A percentile compares a stretch with the other conserved stretches of the same genome.
Evolutionary conservation across 805 yeast genomes (phyloP).

Genomic region (Kregervanrija fluxuum): DNA sequence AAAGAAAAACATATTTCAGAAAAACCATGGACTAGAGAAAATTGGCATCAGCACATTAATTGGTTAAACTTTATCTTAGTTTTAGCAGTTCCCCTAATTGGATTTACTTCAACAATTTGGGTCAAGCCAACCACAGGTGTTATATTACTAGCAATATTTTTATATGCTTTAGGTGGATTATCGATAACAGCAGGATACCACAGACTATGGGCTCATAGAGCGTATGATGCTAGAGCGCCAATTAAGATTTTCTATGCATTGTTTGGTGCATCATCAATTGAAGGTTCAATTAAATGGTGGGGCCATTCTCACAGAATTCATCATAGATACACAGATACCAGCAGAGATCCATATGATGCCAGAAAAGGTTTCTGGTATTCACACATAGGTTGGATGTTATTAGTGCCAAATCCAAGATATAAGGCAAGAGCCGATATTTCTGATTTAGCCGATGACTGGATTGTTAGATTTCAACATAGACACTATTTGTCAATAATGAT

Average conservation of each 20-base stretch:
- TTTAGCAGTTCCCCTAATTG: slow-evolving; percentile 50
- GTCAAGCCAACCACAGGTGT: slow-evolving; percentile 47
- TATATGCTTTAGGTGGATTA: slow-evolving; percentile 57
- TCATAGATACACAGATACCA: slow-evolving; percentile 80
- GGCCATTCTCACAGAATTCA: slow-evolving; percentile 79
- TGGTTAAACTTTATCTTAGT: slow-evolving; percentile 71
- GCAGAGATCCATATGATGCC: slow-evolving; percentile 82
- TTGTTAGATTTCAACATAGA: slow-evolving; percentile 75
- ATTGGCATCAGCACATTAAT: slow-evolving; percentile 71
- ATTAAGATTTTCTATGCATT: slow-evolving; percentile 60
- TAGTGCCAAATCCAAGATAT: slow-evolving; percentile 73
- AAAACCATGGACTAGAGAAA: slow-evolving; percentile 65
- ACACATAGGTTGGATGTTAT: slow-evolving; percentile 83
- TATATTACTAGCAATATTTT: slow-evolving; percentile 36
- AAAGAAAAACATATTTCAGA: slow-evolving; percentile 59
- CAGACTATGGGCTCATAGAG: slow-evolving; percentile 70
- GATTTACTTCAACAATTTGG: slow-evolving; percentile 36
- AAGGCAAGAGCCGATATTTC: slow-evolving; percentile 78
- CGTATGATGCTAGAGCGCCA: slow-evolving; percentile 58
- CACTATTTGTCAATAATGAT: slow-evolving; percentile 63
- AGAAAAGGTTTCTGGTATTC: slow-evolving; percentile 78
- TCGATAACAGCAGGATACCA: slow-evolving; percentile 85
- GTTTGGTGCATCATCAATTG: slow-evolving; percentile 78
- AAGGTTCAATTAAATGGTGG: slow-evolving; percentile 90
- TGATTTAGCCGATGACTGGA: slow-evolving; percentile 72